These are phyloP conservation scores for Rhizoclosmatium sp. DNA, from an alignment of 192 early-diverging fungal species.

Conservation along the genomic window DNA sequence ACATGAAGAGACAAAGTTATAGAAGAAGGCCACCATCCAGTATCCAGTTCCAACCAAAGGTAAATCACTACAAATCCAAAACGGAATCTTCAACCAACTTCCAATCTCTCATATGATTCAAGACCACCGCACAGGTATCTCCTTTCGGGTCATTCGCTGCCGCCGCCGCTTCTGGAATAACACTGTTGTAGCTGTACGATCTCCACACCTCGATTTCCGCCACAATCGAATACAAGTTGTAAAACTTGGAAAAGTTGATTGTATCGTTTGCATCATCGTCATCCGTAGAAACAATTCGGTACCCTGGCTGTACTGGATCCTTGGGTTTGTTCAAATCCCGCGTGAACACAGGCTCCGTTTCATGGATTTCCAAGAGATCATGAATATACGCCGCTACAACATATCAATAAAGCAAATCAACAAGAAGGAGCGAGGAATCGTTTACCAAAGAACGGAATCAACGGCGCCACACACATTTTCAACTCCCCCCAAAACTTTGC, in stretches of 20 bases:
- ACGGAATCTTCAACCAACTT: slow-evolving; percentile 34
- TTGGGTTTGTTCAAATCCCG: slow-evolving; percentile 23
- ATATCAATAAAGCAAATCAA: slow-evolving; percentile 2
- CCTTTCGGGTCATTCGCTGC: slow-evolving; percentile 37
- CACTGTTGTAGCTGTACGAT: slow-evolving; percentile 42
- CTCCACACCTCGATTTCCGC: slow-evolving; percentile 62
- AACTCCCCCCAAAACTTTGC: slow-evolving; percentile 56
- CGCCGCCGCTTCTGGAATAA: slow-evolving; percentile 33
- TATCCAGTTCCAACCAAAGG: background rate
- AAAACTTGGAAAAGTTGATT: slow-evolving; percentile 61
- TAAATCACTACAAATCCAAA: slow-evolving; percentile 31
- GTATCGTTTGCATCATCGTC: background rate
- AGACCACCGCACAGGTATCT: slow-evolving; percentile 41
- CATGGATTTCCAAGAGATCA: slow-evolving; percentile 57
- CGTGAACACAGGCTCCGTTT: slow-evolving; percentile 48
- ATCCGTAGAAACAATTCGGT: slow-evolving; percentile 26
- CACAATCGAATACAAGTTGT: slow-evolving; percentile 56
- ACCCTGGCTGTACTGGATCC: background rate
- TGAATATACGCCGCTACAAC: slow-evolving; percentile 58
- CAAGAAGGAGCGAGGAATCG: background rate
- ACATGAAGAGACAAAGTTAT: background rate
- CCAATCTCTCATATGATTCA: slow-evolving; percentile 56
- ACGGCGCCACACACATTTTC: slow-evolving; percentile 46
- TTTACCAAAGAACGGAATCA: slow-evolving; percentile 61
- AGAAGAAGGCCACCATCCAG: background rate